Evolutionary conservation across 2,329 filamentous ascomycete genomes (phyloP).

Genomic region (Phaeomoniella chlamydospora): DNA sequence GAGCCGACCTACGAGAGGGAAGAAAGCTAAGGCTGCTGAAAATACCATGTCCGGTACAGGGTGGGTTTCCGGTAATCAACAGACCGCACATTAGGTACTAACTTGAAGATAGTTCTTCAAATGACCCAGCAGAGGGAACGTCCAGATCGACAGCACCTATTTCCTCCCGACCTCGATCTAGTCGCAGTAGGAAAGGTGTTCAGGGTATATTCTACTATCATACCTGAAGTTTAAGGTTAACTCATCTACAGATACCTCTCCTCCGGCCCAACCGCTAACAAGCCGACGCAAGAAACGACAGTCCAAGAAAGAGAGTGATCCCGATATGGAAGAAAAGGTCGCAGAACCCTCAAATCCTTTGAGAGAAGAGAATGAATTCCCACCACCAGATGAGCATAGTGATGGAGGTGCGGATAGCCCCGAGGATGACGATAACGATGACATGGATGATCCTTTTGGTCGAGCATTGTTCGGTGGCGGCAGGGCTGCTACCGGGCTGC

Average conservation of each 20-base stretch:
- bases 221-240: too few relatives aligned
- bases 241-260: slow-evolving; percentile 18
- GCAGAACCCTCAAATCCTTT: slow-evolving; percentile 22
- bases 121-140: slow-evolving; percentile 2
- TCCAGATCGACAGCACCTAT: slow-evolving; percentile 1
- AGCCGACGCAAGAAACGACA: slow-evolving; percentile 40
- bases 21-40: slow-evolving; percentile 3
- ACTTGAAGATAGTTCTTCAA: not conserved
- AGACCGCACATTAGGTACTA: too few relatives aligned
- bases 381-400: slow-evolving; percentile 37
- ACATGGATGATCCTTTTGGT: slow-evolving; percentile 47
- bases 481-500: slow-evolving; percentile 50
- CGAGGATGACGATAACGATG: slow-evolving; percentile 36
- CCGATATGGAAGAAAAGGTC: slow-evolving; percentile 28
- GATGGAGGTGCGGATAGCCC: slow-evolving; percentile 52
- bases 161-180: not conserved
- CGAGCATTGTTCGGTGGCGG: slow-evolving; percentile 53
- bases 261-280: not conserved
- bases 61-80: slow-evolving; percentile 40
- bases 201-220: slow-evolving; percentile 39
- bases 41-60: slow-evolving; percentile 58
- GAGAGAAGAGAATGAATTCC: slow-evolving; percentile 36
- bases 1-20: not conserved
- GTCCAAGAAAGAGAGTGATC: slow-evolving; percentile 53
- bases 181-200: slow-evolving; percentile 49